Percentiles rank a stretch among this genome's conserved stretches.
Conservation (phyloP, 2,329 filamentous ascomycete genomes). For the Paraconiothyrium brasiliense region DNA sequence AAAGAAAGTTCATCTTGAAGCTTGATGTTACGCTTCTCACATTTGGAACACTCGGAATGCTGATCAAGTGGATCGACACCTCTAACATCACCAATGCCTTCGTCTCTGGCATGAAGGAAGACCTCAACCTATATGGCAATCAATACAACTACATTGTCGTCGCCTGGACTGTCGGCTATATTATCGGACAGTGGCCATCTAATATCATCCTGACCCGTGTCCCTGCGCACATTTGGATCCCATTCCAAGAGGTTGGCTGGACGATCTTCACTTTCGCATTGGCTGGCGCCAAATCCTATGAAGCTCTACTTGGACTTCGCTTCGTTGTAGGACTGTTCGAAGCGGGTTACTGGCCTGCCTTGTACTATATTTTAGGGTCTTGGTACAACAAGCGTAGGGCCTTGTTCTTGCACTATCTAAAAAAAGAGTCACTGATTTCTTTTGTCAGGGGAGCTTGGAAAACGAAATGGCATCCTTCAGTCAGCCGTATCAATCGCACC, state of each 20-base stretch:
- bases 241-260: conserved; percentile 2
- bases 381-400: conserved; percentile 8
- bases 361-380: not conserved
- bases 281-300: conserved; percentile 27
- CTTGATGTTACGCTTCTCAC: conserved; percentile 55
- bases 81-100: conserved; percentile 38
- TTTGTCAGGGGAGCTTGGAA: conserved; percentile 23
- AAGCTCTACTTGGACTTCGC: conserved; percentile 14
- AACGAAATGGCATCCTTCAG: conserved; percentile 29
- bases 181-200: conserved; percentile 43
- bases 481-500: conserved; percentile 26
- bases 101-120: conserved; percentile 41
- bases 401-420: not conserved
- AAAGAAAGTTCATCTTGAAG: conserved; percentile 37
- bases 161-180: conserved; percentile 69
- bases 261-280: conserved; percentile 18
- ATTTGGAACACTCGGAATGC: conserved; percentile 54
- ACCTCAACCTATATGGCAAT: conserved; percentile 33
- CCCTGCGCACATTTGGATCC: not conserved
- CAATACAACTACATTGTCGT: conserved; percentile 58
- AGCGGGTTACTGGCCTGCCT: conserved; percentile 1
- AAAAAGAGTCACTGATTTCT: not conserved
- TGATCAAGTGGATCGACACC: conserved; percentile 36
- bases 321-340: conserved; percentile 1
- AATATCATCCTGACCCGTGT: conserved; percentile 35